Evolutionary conservation across 1,139 yeast species (phyloP), one percentile per base, ranked within the genome.

Genomic region (Trichomonascaceae sp.): DNA sequence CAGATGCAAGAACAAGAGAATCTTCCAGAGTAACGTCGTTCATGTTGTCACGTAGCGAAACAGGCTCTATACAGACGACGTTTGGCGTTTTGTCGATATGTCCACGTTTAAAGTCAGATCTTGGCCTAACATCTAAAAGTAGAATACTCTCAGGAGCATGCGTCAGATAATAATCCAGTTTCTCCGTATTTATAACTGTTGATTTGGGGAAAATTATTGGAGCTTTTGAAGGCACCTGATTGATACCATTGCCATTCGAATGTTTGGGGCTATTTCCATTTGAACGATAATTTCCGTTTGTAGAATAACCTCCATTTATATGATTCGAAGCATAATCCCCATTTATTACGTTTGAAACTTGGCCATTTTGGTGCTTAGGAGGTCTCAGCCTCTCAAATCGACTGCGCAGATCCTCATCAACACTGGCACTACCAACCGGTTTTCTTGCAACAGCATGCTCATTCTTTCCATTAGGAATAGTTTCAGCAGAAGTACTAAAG

Each of bases 31-130:
- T 88, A 51, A 70, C 73, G 61, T 85, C 91, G 1, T 78, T 75
- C 58, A 78, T 73, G 8, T 71, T 70, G 2, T 72, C 67, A 27
- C 76, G 68, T 43, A 80, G 69, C 5, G 82, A 74, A 3, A 80
- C 71, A 0, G 96, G 96, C 55, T 87, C 95, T 13, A 89, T 78
- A 65, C 90, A 85, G 17, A 87, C 77, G 8, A 84, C 68, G 49
- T 84, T 78, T 1, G 72, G 67, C 39, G 77, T 71, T 19, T 77
- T 75, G 38, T 47, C 51, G 36, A 90, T 80, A 65, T 85, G 96
- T 43, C 80, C 78, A 51, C 73, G 74, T 47, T 80, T 77, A 66
- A 77, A 87, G 45, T 80, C 83, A 22, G 74, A 74, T 46, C 84
- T 71, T 13, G 82, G 74, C 57, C 96, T 74, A 47, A 83, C 76